These are phyloP conservation scores for Wickerhamomyces hampshirensis DNA, from an alignment of 805 yeast species.

Conservation along the genomic window DNA sequence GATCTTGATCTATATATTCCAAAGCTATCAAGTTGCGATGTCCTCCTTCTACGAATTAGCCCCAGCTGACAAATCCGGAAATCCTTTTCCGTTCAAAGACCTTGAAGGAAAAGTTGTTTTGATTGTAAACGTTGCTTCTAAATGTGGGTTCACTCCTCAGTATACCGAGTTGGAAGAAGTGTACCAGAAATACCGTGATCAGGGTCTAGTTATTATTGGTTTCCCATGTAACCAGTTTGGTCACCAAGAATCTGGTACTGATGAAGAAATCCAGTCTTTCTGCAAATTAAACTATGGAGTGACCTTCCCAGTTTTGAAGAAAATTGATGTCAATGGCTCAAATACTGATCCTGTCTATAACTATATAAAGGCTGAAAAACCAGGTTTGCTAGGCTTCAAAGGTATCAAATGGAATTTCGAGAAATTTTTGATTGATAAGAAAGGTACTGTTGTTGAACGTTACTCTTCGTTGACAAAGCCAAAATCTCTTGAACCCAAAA, in stretches of 20 bases:
- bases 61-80: slow-evolving; percentile 57
- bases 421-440: slow-evolving; percentile 56
- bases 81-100: slow-evolving; percentile 53
- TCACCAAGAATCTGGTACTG: slow-evolving; percentile 68
- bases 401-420: slow-evolving; percentile 80
- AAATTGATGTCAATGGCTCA: slow-evolving; percentile 86
- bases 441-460: slow-evolving; percentile 63
- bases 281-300: slow-evolving; percentile 86
- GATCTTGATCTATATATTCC: too few relatives aligned
- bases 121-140: slow-evolving; percentile 84
- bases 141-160: slow-evolving; percentile 81
- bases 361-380: slow-evolving; percentile 65
- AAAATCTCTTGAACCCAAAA: slow-evolving; percentile 45
- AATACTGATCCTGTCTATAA: slow-evolving; percentile 75
- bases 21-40: slow-evolving; percentile 37
- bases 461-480: slow-evolving; percentile 71
- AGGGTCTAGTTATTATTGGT: slow-evolving; percentile 68
- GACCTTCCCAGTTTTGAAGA: slow-evolving; percentile 80
- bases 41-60: slow-evolving; percentile 61
- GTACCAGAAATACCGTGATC: slow-evolving; percentile 58
- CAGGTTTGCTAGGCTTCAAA: slow-evolving; percentile 46
- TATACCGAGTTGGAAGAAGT: slow-evolving; percentile 67
- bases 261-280: slow-evolving; percentile 67
- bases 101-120: slow-evolving; percentile 77
- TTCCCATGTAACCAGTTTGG: slow-evolving; percentile 94